Evolutionary conservation across 345 rosid species (phyloP).

Genomic region (Triadica sebifera): DNA sequence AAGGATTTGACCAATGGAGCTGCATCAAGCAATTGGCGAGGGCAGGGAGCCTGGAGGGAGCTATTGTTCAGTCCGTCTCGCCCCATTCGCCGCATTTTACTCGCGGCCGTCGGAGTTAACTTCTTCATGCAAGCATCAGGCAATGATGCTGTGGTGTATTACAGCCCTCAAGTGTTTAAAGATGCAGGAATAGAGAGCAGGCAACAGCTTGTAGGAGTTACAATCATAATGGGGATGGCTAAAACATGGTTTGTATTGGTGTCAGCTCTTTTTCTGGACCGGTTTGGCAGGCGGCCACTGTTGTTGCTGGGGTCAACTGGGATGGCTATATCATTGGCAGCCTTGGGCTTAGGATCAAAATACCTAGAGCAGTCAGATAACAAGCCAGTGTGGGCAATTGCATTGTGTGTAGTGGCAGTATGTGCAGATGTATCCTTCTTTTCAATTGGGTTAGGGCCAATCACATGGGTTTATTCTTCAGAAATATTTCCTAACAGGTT

Average conservation of each 20-base stretch:
- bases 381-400: conserved; percentile 19
- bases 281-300: conserved; percentile 46
- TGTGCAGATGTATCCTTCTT: conserved; percentile 24
- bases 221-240: conserved; percentile 46
- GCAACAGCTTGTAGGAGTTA: conserved; percentile 41
- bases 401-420: conserved; percentile 12
- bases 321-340: conserved; percentile 18
- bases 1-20: conserved; percentile 1
- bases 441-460: conserved; percentile 27
- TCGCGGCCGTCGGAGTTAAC: conserved; percentile 50
- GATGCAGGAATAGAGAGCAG: conserved; percentile 37
- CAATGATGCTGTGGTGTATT: conserved; percentile 51
- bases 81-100: conserved; percentile 38
- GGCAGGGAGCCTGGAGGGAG: conserved; percentile 51
- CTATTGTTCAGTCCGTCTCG: conserved; percentile 35
- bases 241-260: conserved; percentile 41
- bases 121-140: conserved; percentile 77
- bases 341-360: conserved; percentile 17
- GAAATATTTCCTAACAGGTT: conserved; percentile 28
- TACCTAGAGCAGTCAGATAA: neutral
- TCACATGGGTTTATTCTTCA: conserved; percentile 25
- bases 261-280: conserved; percentile 48
- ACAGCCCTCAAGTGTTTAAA: conserved; percentile 53
- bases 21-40: conserved; percentile 21
- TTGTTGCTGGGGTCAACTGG: conserved; percentile 22